Percentiles rank a stretch among this genome's conserved stretches.
Conservation (phyloP, 352 stramenopile species). For the Phytophthora litchii region DNA sequence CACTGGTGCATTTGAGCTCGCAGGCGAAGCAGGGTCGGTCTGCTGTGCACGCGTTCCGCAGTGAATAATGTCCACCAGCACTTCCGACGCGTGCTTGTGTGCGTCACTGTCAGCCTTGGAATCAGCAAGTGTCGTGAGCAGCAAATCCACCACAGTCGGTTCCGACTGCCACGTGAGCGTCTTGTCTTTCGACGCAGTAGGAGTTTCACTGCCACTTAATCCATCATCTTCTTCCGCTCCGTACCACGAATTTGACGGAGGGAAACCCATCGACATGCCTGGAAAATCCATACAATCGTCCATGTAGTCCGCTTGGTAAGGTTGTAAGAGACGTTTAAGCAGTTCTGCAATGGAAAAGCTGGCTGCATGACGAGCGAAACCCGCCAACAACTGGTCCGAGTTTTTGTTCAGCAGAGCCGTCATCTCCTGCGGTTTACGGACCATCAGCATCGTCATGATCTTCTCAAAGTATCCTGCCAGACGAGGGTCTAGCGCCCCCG, state of each 20-base stretch:
- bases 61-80: slow-evolving; percentile 88
- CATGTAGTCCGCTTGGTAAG: slow-evolving; percentile 86
- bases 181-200: slow-evolving; percentile 68
- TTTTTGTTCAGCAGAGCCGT: slow-evolving; percentile 85
- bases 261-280: slow-evolving; percentile 76
- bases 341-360: slow-evolving; percentile 86
- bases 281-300: slow-evolving; percentile 89
- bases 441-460: slow-evolving; percentile 90
- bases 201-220: slow-evolving; percentile 54
- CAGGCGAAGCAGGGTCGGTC: slow-evolving; percentile 67
- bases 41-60: slow-evolving; percentile 79
- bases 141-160: slow-evolving; percentile 66
- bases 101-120: slow-evolving; percentile 68
- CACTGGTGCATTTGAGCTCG: slow-evolving; percentile 51
- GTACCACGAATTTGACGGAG: slow-evolving; percentile 79
- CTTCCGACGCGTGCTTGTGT: slow-evolving; percentile 85
- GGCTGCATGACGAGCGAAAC: slow-evolving; percentile 67
- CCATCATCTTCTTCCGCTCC: slow-evolving; percentile 77
- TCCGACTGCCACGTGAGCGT: slow-evolving; percentile 79
- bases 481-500: slow-evolving; percentile 88
- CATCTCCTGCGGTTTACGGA: slow-evolving; percentile 88
- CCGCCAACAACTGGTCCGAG: slow-evolving; percentile 68
- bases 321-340: slow-evolving; percentile 84
- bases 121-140: slow-evolving; percentile 61
- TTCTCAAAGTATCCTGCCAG: slow-evolving; percentile 98